Evolutionary conservation across 2,329 filamentous ascomycete genomes (phyloP), one percentile per base, ranked within the genome.

Genomic region (Fusarium transvaalense): DNA sequence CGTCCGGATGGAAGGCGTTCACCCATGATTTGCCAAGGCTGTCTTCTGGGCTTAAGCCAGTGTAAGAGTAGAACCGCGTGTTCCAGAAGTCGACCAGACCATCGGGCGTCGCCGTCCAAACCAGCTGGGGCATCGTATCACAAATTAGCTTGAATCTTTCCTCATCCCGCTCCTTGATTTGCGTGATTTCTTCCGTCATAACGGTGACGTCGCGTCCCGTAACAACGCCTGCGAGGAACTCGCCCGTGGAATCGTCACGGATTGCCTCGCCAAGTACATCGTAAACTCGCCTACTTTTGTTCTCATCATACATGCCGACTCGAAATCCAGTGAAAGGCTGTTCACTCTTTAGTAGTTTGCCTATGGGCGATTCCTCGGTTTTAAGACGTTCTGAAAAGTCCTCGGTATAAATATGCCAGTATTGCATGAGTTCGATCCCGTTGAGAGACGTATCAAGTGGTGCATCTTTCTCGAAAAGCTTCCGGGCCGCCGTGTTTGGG

Each of bases 61-160:
- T 94, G 71, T 92, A 94, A n/a, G 88, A 85, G 73, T 92, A 92
- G 91, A 92, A 95, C n/a, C 89, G 82, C 46, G 88, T 86, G 61
- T 91, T 92, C 77, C 90, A 94, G 78, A 92, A 94, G 71, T 94
- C 91, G 69, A 88, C 84, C 27, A 81, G 71, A 0, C 92, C 92
- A 17, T 91, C 86, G 0, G 90, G 84, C 0, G 80, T 88, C 0
- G 91, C 87, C 0, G 91, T 93, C 91, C 92, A 95, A 7, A 94
- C 89, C 78, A 91, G 81, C 71, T 90, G 88, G 3, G 88, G 88
- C 85, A 91, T 89, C 21, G 86, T 90, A 67, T 94, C 92, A 68
- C 91, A 92, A 48, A 94, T 93, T 9, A 90, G 82, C 73, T 89
- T 88, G 76, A 95, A 94, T 48, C 91, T 86, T 71, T 89, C 86